Evolutionary conservation across 2,329 filamentous ascomycete genomes (phyloP).

Genomic region (Curvularia lunata): DNA sequence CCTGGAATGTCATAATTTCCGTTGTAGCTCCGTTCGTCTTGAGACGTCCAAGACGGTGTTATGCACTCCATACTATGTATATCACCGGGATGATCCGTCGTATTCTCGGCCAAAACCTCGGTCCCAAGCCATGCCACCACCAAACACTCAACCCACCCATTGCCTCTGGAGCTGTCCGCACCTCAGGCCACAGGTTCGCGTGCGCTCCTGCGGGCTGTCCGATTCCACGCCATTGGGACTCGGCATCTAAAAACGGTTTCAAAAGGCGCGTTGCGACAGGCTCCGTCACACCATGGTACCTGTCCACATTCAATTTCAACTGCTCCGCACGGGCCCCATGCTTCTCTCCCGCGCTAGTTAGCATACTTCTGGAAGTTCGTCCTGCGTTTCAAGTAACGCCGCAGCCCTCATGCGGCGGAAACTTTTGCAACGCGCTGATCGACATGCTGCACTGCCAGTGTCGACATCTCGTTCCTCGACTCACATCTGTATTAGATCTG

Average conservation of each 20-base stretch:
- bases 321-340: conserved; percentile 1
- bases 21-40: not conserved
- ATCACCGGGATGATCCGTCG: conserved; percentile 3
- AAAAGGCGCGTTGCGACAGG: conserved; percentile 16
- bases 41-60: conserved; percentile 6
- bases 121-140: not conserved
- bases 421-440: conserved; percentile 10
- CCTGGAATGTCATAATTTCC: not conserved
- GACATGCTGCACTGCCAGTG: conserved; percentile 12
- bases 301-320: conserved; percentile 2
- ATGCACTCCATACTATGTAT: conserved; percentile 5
- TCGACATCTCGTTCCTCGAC: conserved; percentile 5
- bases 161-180: not conserved
- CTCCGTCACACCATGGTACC: conserved; percentile 16
- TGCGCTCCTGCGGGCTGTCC: not conserved
- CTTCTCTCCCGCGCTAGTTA: conserved; percentile 8
- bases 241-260: conserved; percentile 16
- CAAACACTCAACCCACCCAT: conserved; percentile 11
- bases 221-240: not conserved
- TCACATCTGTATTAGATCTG: conserved; percentile 15
- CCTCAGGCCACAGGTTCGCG: conserved; percentile 4
- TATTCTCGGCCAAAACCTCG: conserved; percentile 2
- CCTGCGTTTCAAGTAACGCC: conserved; percentile 16
- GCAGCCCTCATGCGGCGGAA: conserved; percentile 12
- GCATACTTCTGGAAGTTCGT: conserved; percentile 14